Base-by-base conservation (phyloP, 78 protist species). In the Paulinella micropora region DNA sequence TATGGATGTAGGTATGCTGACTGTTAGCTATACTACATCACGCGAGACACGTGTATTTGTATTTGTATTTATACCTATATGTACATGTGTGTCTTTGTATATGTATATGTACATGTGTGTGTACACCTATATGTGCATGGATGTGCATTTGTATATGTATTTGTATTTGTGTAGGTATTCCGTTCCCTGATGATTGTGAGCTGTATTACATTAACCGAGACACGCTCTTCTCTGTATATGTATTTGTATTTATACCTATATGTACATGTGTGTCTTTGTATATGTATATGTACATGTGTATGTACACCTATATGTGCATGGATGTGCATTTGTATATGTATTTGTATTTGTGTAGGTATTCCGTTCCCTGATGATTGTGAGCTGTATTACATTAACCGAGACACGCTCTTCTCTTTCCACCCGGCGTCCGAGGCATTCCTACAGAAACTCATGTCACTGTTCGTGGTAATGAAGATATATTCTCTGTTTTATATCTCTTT, bases 341-440 rank as follows among this genome's bases (percentile, higher is more conserved):
- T 51, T 51, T 51, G 15, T 51, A 51, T 15, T 51, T 51, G 15
- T 51, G 15, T 51, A 51, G 6, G 73, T 51, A 51, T 51, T 1
- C 93, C 93, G 1, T 96, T 92, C 90, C 99, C 99, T 0, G 4
- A 39, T 0, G 89, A 91, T 34, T 96, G 99, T 81, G 95, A 97
- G 64, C 93, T 97, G 32, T 99, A 94, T 94, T 93, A 89, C 86
- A 97, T 98, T 69, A 95, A 97, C 87, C 83, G 99, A 15, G 99
- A 99, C 91, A 93, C 99, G 0, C 94, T 99, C 39, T 98, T 99
- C 88, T 94, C 97, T n/a, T 97, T 90, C 93, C 97, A 98, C 93
- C 35, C 41, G n/a, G 97, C 93, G 29, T 39, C 94, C 1, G 99
- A 98, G 89, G 92, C 86, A 1, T 96, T 98, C 90, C 93, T 97